Evolutionary conservation across 2,329 filamentous ascomycete genomes (phyloP).

Genomic region (Thelonectria rubi): DNA sequence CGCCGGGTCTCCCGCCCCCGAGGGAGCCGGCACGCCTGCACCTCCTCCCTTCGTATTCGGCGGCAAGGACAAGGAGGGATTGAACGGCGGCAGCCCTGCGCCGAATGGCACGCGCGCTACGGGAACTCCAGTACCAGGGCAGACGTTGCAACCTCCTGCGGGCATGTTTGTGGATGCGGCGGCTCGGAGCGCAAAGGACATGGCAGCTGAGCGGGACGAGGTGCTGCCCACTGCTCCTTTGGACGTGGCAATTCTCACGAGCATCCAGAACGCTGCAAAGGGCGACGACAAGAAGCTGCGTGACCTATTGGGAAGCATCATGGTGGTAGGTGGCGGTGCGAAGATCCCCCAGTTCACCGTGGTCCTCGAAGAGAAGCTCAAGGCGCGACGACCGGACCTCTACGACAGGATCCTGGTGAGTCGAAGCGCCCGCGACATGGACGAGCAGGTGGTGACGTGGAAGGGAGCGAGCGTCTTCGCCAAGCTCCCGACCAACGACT

Average conservation of each 20-base stretch:
- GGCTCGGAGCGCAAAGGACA: constrained; percentile 59
- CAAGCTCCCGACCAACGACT: constrained; percentile 90
- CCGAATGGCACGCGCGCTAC: constrained; percentile 62
- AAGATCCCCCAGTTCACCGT: constrained; percentile 82
- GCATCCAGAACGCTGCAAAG: constrained; percentile 85
- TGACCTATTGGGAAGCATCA: constrained; percentile 88
- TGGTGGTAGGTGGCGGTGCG: constrained; percentile 87
- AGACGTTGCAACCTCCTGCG: constrained; percentile 50
- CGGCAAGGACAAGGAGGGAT: constrained; percentile 51
- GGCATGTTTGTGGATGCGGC: constrained; percentile 61
- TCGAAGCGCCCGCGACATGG: constrained; percentile 86
- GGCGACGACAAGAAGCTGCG: constrained; percentile 92
- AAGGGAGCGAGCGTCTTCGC: constrained; percentile 98
- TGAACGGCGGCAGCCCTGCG: constrained; percentile 61
- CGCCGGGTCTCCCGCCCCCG: constrained; percentile 86
- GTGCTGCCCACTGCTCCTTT: constrained; percentile 85
- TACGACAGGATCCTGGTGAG: constrained; percentile 69
- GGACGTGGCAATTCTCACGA: constrained; percentile 88
- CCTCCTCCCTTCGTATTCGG: constrained; percentile 67
- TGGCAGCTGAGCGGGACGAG: constrained; percentile 78
- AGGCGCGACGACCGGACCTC: constrained; percentile 70
- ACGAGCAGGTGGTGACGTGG: constrained; percentile 97
- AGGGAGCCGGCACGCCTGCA: constrained; percentile 74
- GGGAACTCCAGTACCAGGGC: constrained; percentile 53
- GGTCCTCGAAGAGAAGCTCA: constrained; percentile 84